These are phyloP conservation scores for Colletotrichum tropicicola DNA, from an alignment of 2,329 filamentous ascomycete genomes.

Conservation along the genomic window DNA sequence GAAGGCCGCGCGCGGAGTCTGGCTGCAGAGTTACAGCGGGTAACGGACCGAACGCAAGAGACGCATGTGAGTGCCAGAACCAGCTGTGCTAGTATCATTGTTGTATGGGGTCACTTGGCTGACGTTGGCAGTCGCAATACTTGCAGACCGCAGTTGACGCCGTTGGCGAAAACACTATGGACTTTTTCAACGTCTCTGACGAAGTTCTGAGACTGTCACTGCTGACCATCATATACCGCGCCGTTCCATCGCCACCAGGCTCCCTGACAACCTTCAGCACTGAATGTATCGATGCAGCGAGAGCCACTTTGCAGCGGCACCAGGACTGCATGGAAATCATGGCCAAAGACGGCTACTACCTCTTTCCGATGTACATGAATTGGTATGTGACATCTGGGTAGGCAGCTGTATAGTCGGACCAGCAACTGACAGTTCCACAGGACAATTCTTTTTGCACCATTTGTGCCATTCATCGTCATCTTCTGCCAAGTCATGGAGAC, in stretches of 20 bases:
- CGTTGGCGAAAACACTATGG: constrained; percentile 41
- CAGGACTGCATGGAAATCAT: constrained; percentile 50
- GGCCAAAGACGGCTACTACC: constrained; percentile 44
- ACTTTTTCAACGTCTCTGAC: constrained; percentile 47
- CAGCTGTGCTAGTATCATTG: not conserved
- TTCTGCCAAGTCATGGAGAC: constrained; percentile 61
- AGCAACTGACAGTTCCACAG: constrained; percentile 33
- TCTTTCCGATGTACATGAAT: constrained; percentile 50
- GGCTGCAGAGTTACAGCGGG: constrained; percentile 41
- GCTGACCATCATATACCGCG: constrained; percentile 53
- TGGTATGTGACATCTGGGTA: constrained; percentile 46
- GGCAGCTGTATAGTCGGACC: not conserved
- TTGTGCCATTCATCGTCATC: constrained; percentile 62
- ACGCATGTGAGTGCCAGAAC: constrained; percentile 24
- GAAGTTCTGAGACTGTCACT: constrained; percentile 52
- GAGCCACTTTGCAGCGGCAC: constrained; percentile 50
- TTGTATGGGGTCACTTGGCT: constrained; percentile 5
- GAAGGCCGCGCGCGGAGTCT: constrained; percentile 42
- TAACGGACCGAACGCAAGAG: constrained; percentile 38
- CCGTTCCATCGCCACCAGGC: constrained; percentile 39
- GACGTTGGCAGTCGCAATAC: constrained; percentile 27
- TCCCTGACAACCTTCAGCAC: constrained; percentile 47
- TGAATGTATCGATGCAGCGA: constrained; percentile 52
- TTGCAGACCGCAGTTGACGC: constrained; percentile 3
- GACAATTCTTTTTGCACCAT: constrained; percentile 59